Conservation (phyloP, 2,329 filamentous ascomycete genomes). For the Aspergillus sp. region DNA sequence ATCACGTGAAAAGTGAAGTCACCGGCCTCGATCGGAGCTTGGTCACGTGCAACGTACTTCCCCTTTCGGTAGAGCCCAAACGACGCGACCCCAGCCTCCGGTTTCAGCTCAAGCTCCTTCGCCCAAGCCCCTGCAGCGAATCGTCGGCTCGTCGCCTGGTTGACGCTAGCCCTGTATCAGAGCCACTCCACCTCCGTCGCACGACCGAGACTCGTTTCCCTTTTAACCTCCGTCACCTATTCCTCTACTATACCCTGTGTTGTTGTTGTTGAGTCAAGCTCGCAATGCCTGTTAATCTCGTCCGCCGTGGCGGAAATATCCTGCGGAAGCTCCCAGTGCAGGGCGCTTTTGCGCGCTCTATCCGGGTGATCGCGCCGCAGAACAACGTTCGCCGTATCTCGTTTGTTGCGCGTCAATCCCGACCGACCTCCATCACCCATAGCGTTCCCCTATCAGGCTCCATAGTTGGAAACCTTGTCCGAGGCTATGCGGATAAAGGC, state of each 20-base stretch:
- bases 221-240: not conserved
- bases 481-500: slow-evolving; percentile 34
- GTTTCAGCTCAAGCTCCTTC: slow-evolving; percentile 27
- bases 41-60: slow-evolving; percentile 19
- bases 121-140: slow-evolving; percentile 13
- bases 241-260: not conserved
- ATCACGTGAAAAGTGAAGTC: slow-evolving; percentile 15
- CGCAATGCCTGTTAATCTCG: slow-evolving; percentile 34
- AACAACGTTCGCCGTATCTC: slow-evolving; percentile 29
- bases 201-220: not conserved
- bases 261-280: not conserved
- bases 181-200: not conserved
- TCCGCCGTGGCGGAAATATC: slow-evolving; percentile 30
- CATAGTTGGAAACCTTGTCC: slow-evolving; percentile 24
- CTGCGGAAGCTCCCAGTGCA: slow-evolving; percentile 30
- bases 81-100: slow-evolving; percentile 26
- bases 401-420: slow-evolving; percentile 19
- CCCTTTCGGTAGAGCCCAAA: slow-evolving; percentile 28
- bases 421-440: slow-evolving; percentile 13
- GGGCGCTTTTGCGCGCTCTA: slow-evolving; percentile 24
- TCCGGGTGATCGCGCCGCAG: slow-evolving; percentile 27
- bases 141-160: not conserved
- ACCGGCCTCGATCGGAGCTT: not conserved
- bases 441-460: slow-evolving; percentile 13
- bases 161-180: not conserved